phyloP scores from a whole-genome alignment of 208 protist species.

The Leptomonas pyrrhocoris region DNA sequence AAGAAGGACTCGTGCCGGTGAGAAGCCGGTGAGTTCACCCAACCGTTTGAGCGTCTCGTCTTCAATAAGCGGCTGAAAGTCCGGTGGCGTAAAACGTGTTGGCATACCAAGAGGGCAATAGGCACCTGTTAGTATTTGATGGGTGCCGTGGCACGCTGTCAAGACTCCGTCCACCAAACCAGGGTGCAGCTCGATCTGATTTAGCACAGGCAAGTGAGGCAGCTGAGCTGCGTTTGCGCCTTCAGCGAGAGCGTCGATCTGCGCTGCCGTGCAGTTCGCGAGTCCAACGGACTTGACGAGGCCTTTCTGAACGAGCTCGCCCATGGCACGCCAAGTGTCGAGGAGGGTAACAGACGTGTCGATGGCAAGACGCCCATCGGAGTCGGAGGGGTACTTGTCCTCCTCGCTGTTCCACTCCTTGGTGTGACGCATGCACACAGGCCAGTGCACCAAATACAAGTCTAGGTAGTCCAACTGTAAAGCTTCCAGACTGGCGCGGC shows the following conservation, averaged over 20 bases:
- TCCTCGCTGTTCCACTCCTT: conserved; percentile 46
- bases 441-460: conserved; percentile 94
- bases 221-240: conserved; percentile 11
- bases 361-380: conserved; percentile 44
- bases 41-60: conserved; percentile 51
- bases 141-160: conserved; percentile 41
- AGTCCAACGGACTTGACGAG: conserved; percentile 90
- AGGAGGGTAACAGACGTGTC: conserved; percentile 55
- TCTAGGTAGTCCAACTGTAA: conserved; percentile 91
- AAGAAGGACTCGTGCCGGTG: conserved; percentile 66
- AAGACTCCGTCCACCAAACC: conserved; percentile 59
- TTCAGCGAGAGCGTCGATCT: conserved; percentile 63
- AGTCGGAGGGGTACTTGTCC: conserved; percentile 72
- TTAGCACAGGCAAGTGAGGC: conserved; percentile 70
- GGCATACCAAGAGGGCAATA: conserved; percentile 89
- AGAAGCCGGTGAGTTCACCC: conserved; percentile 70
- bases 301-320: conserved; percentile 76
- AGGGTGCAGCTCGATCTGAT: conserved; percentile 93
- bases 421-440: conserved; percentile 79
- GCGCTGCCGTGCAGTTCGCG: conserved; percentile 75
- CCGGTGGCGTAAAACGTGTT: conserved; percentile 65
- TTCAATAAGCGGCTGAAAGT: conserved; percentile 49
- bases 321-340: conserved; percentile 91
- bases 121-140: conserved; percentile 81
- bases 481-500: conserved; percentile 74